Conservation (phyloP, 306 rosid species). For the Trifolium repens region DNA sequence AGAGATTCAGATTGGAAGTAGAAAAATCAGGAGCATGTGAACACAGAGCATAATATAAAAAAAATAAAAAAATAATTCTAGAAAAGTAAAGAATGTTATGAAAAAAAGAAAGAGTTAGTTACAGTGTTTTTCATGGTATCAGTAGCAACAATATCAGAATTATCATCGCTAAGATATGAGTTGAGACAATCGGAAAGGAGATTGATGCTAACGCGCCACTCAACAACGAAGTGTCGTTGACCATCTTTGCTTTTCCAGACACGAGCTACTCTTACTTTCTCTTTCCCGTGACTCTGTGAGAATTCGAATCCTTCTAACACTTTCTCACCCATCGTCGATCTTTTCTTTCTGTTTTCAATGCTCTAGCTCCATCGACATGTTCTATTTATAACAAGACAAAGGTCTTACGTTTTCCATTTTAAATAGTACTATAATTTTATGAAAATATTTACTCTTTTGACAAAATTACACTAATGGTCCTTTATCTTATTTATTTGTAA, state of each 20-base stretch:
- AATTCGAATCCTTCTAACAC: constrained; percentile 60
- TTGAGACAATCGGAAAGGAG: constrained; percentile 78
- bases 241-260: constrained; percentile 72
- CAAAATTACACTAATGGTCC: no score
- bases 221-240: constrained; percentile 62
- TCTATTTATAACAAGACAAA: neutral
- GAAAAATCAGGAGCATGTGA: neutral
- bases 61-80: neutral
- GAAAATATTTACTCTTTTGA: no score
- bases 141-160: constrained; percentile 88
- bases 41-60: neutral
- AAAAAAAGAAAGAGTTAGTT: neutral
- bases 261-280: constrained; percentile 82
- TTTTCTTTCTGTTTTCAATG: neutral
- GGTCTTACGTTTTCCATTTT: no score
- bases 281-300: constrained; percentile 89
- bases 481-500: no score
- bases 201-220: constrained; percentile 79
- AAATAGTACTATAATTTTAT: no score
- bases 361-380: neutral
- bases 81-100: neutral
- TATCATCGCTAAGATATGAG: constrained; percentile 70
- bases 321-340: constrained; percentile 51
- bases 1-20: neutral
- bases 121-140: constrained; percentile 96